phyloP scores from a whole-genome alignment of 257 asterid species.

The Solanum dulcamara region DNA sequence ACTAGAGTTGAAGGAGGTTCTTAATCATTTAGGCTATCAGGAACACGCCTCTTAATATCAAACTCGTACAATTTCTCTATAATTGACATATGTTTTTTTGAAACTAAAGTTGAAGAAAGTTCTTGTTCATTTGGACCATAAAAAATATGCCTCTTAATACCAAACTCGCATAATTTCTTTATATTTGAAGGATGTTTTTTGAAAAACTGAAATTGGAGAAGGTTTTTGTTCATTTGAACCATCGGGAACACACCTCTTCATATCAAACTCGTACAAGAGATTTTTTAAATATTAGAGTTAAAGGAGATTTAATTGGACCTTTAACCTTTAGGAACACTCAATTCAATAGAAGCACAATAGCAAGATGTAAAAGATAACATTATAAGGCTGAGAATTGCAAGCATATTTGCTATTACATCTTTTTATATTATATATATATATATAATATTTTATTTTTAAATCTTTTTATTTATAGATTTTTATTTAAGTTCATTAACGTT shows the following conservation, averaged over 20 bases:
- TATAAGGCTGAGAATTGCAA: not conserved
- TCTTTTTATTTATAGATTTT: no score
- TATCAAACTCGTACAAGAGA: not conserved
- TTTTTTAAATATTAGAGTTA: no score
- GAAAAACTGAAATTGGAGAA: no score
- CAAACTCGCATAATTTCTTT: not conserved
- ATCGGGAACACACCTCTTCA: not conserved
- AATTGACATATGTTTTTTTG: not conserved
- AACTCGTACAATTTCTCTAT: not conserved
- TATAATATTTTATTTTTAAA: no score
- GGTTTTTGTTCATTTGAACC: not conserved
- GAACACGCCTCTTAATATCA: not conserved
- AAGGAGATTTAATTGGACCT: not conserved
- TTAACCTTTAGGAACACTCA: not conserved
- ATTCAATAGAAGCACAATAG: not conserved
- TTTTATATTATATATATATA: no score
- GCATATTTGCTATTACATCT: no score
- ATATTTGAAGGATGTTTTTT: not conserved
- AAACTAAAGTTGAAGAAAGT: not conserved
- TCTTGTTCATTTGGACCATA: not conserved
- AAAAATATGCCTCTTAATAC: not conserved
- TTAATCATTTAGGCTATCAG: not conserved
- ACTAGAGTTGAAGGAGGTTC: not conserved
- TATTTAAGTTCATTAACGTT: no score
- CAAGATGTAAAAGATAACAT: not conserved